Evolutionary conservation across 768 basidiomycete genomes (phyloP), one percentile per base, ranked within the genome.

Genomic region (Lactarius trivialis): DNA sequence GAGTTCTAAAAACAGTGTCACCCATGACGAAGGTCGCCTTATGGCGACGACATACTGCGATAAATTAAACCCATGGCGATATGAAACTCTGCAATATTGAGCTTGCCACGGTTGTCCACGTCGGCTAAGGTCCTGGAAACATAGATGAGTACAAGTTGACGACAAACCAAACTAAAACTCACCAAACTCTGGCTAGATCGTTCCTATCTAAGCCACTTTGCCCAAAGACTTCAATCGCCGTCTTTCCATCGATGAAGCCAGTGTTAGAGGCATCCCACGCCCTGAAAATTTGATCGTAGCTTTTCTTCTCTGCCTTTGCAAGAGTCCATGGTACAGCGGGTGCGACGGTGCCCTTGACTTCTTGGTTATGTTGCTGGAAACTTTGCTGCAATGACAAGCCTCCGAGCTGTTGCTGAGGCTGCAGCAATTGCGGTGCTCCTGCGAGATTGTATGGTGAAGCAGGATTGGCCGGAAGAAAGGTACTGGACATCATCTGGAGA

Each of bases 31-130:
- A 43, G 52, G 6, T 15, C 15, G n/a, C 15, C 15, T 4, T 33
- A 48, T 37, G 7, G 28, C 60, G 30, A 24, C 64, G 30, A 83
- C 91, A 68, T 76, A 98, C 96, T 82, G 71, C 97, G 86, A 75
- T 94, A 98, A 70, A 99, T 98, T 58, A 98, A 78, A 56, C 91
- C 93, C 96, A 99, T 99, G 0, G 97, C 97, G 61, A 98, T 91
- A 71, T 98, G 93, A 72, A 99, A 99, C 72, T 98, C 97, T 15
- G 91, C 89, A 30, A 96, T 78, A 68, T 97, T 98, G 53, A 98
- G 83, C 73, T 94, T 97, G 26, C 97, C 97, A 26, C 93, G 86
- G 74, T 98, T 93, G 64, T 95, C 89, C 41, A 84, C 81, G 74
- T 99, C 97, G 21, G 95, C 92, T 7, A 98, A 81, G 15, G 85